Base-by-base conservation (phyloP, 495 filamentous ascomycete genomes). In the Platismatia glauca region DNA sequence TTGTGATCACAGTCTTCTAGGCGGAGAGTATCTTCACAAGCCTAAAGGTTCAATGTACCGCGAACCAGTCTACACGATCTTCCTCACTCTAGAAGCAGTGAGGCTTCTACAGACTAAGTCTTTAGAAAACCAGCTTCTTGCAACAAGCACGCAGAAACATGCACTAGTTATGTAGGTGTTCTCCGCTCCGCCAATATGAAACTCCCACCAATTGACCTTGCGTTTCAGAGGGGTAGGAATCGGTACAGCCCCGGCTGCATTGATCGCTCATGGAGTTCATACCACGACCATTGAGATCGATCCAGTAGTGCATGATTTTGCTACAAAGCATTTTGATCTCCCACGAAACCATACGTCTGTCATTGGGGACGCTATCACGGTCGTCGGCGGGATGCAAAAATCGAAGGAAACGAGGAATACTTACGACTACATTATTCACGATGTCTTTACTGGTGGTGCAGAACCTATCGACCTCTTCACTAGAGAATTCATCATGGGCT, bases 391-490 rank as follows among this genome's bases (percentile, higher is more conserved):
- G 6, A 75, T 80, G n/a, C 71, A 76, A 18, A 74, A 78, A 13
- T 66, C 69, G 20, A 62, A 76, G 1, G 64, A 71, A 4, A 69
- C 75, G 38, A 71, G 79, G 20, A 61, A 46, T 3, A 77, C 79
- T 46, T 97, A 87, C 70, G 86, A 96, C 72, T 97, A 95, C 77
- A 91, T 98, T 70, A 78, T 98, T 64, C 94, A 98, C 68, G 94
- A 98, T 68, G 94, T 98, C n/a, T 98, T 98, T 76, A 98, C 94
- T 1, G 94, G 94, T 20, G 94, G 93, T 60, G 91, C 90, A 4
- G 94, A 97, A 70, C 94, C 94, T 3, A 81, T 91, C 20, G 77
- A 86, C 24, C 81, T 98, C 3, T 97, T 98, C 74, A 97, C 94
- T 0, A 65, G 83, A 4, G 88, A 94, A 66, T 95, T 98, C 68